Evolutionary conservation across 768 basidiomycete species (phyloP), one percentile per base, ranked within the genome.

Genomic region (Scleroderma bovista): DNA sequence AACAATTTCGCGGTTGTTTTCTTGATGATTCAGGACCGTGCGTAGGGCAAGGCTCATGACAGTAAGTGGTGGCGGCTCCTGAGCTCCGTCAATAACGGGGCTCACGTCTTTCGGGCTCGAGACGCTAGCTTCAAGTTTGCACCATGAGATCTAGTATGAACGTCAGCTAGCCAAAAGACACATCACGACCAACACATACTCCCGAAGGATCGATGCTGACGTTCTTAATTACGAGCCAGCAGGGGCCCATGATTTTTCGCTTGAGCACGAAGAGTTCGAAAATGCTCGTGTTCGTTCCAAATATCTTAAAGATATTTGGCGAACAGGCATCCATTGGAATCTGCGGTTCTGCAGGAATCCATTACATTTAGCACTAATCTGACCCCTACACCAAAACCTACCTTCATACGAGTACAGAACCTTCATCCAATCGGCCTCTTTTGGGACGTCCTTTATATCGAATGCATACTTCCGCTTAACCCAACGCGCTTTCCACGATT

Each of bases 161-260:
- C 10, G 39, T 29, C 20, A 34, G n/a, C 4, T 1, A 8, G 24
- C 24, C 29, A 50, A 5, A 54, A 50, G 3, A 3, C 50, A 12
- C 38, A 46, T 48, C 34, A 13, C 29, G 50, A 6, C 20, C 22
- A 22, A 44, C 5, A 6, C 47, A 22, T 64, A 96, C 93, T 2
- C 88, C 88, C 67, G 89, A 86, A 57, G 83, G 70, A 44, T 88
- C 88, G 16, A 94, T 70, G 20, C 75, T 69, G 1, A 87, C 85
- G 41, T 85, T 78, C 68, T 86, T 86, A 54, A 99, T 78, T 49
- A 85, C 77, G 40, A 99, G 72, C 96, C 96, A 99, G 63, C 96
- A 98, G 0, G 96, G 94, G 1, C 96, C 96, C 93, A 97, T 97
- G 50, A 98, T 96, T 70, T 94, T 96, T 29, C 93, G 83, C 67